A percentile compares a stretch with the other conserved stretches of the same genome.
phyloP scores from a whole-genome alignment of 164 flowering plant species.

The Vitis vinifera region ASM3070453v1 NC_081811.1:8535501-8536000 shows the following conservation, averaged over 20 bases:
- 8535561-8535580: constrained; percentile 2
- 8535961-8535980: constrained; percentile 10
- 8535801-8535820: constrained; percentile 8
- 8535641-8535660: constrained; percentile 8
- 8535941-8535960: constrained; percentile 13
- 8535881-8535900: constrained; percentile 15
- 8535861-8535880: constrained; percentile 11
- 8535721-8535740: constrained; percentile 13
- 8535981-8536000: constrained; percentile 35
- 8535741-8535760: constrained; percentile 17
- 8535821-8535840: constrained; percentile 8
- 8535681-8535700: constrained; percentile 12
- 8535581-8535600: constrained; percentile 9
- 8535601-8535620: constrained; percentile 18
- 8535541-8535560: constrained; percentile 20
- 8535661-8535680: constrained; percentile 16
- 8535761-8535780: constrained; percentile 10
- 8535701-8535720: constrained; percentile 12
- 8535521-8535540: constrained; percentile 10
- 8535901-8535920: constrained; percentile 7
- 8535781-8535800: constrained; percentile 10
- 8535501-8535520: constrained; percentile 1
- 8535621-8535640: constrained; percentile 13
- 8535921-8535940: constrained; percentile 20
- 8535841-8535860: constrained; percentile 6